Percentiles rank a stretch among this genome's conserved stretches.
phyloP scores from a whole-genome alignment of 148 eudicot species.

The Pharnaceum exiguum region DNA sequence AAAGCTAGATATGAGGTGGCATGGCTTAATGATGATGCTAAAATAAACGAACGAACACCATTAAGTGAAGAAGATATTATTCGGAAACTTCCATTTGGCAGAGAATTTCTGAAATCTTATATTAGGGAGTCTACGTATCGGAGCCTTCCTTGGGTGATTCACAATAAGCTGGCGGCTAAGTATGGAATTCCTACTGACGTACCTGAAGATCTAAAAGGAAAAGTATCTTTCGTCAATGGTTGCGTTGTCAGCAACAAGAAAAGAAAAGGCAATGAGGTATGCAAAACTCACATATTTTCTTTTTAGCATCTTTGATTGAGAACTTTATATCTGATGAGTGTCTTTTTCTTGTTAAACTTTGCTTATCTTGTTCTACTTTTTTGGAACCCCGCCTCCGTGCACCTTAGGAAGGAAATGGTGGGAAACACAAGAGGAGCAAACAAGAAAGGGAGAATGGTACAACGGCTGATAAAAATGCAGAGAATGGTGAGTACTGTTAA shows the following conservation, averaged over 20 bases:
- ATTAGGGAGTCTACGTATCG: constrained; percentile 87
- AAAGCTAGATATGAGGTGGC: constrained; percentile 62
- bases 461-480: constrained; percentile 5
- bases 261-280: constrained; percentile 59
- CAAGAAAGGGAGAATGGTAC: constrained; percentile 21
- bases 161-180: constrained; percentile 63
- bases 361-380: neutral
- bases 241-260: constrained; percentile 49
- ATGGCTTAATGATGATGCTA: constrained; percentile 69
- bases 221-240: constrained; percentile 49
- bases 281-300: neutral
- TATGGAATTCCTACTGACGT: constrained; percentile 73
- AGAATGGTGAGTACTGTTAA: constrained; percentile 10
- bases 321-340: neutral
- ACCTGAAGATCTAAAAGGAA: constrained; percentile 59
- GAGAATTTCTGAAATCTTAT: constrained; percentile 78
- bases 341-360: neutral
- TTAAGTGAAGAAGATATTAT: constrained; percentile 68
- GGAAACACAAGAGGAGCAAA: constrained; percentile 29
- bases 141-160: constrained; percentile 89
- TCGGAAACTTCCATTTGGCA: constrained; percentile 66
- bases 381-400: constrained; percentile 17
- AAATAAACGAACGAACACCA: constrained; percentile 46
- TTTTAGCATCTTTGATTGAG: neutral
- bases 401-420: constrained; percentile 28